Conservation (phyloP, 2,329 filamentous ascomycete species). For the Penicillium sp. region DNA sequence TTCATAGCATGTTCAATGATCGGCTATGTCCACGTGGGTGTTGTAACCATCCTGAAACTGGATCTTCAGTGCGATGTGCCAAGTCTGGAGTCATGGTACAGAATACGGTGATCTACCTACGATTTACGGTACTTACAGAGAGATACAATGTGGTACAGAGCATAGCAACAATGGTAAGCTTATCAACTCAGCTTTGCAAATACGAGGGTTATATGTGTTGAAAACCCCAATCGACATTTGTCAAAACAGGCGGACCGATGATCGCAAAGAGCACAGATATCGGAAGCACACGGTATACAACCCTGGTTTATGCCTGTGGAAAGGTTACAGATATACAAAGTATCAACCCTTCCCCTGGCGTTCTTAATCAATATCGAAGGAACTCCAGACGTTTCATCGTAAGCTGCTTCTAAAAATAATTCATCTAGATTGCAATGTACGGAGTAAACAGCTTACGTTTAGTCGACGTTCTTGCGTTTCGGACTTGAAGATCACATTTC, state of each 20-base stretch:
- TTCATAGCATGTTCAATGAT: not conserved
- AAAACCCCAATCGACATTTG: not conserved
- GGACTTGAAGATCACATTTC: not conserved
- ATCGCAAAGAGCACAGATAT: not conserved
- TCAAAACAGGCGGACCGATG: not conserved
- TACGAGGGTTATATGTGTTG: too few species aligned
- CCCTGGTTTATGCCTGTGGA: not conserved
- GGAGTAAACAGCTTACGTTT: not conserved
- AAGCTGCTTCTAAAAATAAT: constrained; percentile 6
- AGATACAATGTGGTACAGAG: not conserved
- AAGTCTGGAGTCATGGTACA: not conserved
- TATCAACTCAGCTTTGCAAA: not conserved
- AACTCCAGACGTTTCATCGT: constrained; percentile 1
- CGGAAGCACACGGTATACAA: not conserved
- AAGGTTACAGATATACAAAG: constrained; percentile 5
- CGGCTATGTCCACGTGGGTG: constrained; percentile 1
- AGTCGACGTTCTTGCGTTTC: not conserved
- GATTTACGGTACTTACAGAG: not conserved
- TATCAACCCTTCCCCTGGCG: not conserved
- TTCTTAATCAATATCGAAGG: not conserved
- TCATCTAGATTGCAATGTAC: not conserved
- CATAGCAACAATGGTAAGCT: not conserved
- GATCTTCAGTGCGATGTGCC: not conserved
- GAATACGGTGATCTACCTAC: not conserved
- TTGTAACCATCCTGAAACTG: constrained; percentile 4